These are phyloP conservation scores for Begonia fuchsioides DNA, from an alignment of 306 rosid species.

Conservation along the genomic window DNA sequence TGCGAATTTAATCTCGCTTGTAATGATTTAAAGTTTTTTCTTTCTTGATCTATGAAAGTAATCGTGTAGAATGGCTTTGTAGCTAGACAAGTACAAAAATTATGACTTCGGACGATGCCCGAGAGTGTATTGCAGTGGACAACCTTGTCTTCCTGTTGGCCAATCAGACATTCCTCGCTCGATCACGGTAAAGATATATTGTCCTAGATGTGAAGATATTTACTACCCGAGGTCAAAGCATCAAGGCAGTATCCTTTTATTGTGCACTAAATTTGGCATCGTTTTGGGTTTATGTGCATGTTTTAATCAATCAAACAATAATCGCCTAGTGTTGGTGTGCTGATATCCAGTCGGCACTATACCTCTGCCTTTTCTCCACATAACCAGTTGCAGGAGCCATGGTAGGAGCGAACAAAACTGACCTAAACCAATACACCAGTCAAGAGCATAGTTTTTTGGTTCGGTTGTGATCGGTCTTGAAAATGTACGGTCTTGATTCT, in stretches of 20 bases:
- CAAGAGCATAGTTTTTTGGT: no score
- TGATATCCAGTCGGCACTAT: no score
- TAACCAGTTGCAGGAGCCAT: no score
- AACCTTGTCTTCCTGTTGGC: conserved; percentile 77
- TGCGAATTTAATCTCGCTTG: conserved; percentile 20
- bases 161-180: conserved; percentile 67
- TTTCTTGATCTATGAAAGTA: conserved; percentile 8
- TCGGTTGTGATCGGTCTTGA: no score
- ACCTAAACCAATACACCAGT: no score
- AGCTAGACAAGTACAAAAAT: conserved; percentile 72
- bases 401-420: no score
- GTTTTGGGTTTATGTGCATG: no score
- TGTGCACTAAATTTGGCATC: no score
- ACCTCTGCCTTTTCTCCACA: no score
- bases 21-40: conserved; percentile 2
- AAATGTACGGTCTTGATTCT: no score
- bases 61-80: conserved; percentile 15
- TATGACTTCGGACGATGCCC: conserved; percentile 78
- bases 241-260: conserved; percentile 74
- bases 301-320: no score
- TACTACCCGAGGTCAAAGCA: conserved; percentile 72
- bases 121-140: conserved; percentile 70
- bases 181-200: conserved; percentile 55
- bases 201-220: conserved; percentile 80
- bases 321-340: no score